Evolutionary conservation across 306 rosid genomes (phyloP).

Genomic region (Clitoria ternatea): DNA sequence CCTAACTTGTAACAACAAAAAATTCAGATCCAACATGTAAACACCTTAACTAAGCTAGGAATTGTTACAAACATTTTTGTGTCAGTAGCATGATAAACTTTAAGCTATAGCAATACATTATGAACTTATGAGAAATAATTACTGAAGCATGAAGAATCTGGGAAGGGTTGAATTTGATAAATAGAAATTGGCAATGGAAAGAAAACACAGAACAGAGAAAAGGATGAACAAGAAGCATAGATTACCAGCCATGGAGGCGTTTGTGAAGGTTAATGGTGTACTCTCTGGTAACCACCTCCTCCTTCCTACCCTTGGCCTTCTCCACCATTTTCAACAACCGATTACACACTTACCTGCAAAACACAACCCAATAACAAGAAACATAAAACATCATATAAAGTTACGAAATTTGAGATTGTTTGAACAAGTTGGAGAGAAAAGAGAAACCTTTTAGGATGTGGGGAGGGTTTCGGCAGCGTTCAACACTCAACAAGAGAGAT

Average conservation of each 20-base stretch:
- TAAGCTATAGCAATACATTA: background rate
- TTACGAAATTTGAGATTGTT: background rate
- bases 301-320: constrained; percentile 74
- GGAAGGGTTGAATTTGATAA: background rate
- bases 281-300: constrained; percentile 90
- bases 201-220: background rate
- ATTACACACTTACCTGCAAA: constrained; percentile 31
- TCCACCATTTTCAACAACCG: constrained; percentile 63
- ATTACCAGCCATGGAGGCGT: constrained; percentile 89
- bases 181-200: background rate
- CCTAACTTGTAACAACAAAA: background rate
- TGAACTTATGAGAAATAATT: background rate
- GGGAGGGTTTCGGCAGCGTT: constrained; percentile 5
- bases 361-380: background rate
- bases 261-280: constrained; percentile 95
- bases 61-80: background rate
- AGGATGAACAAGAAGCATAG: background rate
- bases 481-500: background rate
- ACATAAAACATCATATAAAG: background rate
- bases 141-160: background rate
- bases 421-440: background rate
- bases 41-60: background rate
- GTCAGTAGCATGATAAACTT: background rate
- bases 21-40: background rate
- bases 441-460: background rate